Conservation (phyloP, 2,329 filamentous ascomycete species). For the Fusarium sp. region DNA sequence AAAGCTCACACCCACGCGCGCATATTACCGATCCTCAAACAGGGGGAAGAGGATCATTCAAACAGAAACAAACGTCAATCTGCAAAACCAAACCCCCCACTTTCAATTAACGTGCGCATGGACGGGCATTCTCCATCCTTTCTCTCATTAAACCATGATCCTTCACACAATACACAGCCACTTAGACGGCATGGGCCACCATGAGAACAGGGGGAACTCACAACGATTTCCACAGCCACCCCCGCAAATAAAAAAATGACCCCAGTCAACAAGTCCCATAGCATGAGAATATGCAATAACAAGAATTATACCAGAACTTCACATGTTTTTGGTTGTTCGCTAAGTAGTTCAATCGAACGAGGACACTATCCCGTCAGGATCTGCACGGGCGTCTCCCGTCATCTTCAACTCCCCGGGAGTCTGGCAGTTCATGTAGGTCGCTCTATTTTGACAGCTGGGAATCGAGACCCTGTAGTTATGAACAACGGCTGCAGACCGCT, state of each 20-base stretch:
- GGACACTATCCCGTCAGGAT: background rate
- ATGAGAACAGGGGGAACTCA: background rate
- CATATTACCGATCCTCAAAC: conserved; percentile 7
- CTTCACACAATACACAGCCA: background rate
- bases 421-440: background rate
- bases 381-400: background rate
- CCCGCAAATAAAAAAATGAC: conserved; percentile 4
- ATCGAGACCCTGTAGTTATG: conserved; percentile 8
- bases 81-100: background rate
- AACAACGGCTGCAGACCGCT: conserved; percentile 21
- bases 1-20: background rate
- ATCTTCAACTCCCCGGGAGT: background rate
- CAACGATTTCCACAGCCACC: conserved; percentile 23
- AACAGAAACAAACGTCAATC: conserved; percentile 7
- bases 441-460: background rate
- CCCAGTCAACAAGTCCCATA: conserved; percentile 11
- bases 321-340: conserved; percentile 4
- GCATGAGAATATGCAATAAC: background rate
- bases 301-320: background rate
- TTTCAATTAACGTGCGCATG: conserved; percentile 5
- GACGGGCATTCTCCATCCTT: conserved; percentile 9
- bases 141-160: conserved; percentile 15
- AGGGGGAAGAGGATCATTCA: conserved; percentile 1
- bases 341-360: background rate
- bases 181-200: conserved; percentile 8